phyloP scores from a whole-genome alignment of 495 filamentous ascomycete species.

The Baudoinia panamericana region DNA sequence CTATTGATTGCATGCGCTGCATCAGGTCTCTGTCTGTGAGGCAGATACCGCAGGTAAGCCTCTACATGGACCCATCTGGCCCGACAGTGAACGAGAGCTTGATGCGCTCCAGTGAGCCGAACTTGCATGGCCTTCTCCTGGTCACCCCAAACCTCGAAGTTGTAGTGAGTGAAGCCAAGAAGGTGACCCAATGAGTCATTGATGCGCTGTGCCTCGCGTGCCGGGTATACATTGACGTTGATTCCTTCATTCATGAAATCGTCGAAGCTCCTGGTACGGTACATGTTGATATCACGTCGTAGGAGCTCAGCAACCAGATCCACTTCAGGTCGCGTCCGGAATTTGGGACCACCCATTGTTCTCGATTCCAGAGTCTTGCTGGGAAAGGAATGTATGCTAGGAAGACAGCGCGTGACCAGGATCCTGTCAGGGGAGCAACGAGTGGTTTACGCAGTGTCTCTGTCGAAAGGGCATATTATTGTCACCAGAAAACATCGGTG shows the following conservation, averaged over 20 bases:
- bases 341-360: too few relatives aligned
- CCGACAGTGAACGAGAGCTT: too few relatives aligned
- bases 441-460: too few relatives aligned
- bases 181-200: background rate
- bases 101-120: background rate
- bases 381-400: too few relatives aligned
- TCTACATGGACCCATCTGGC: background rate
- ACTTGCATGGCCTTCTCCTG: background rate
- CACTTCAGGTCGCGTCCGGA: background rate
- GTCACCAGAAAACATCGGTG: too few relatives aligned
- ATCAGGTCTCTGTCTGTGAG: too few relatives aligned
- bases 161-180: conserved; percentile 3
- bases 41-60: too few relatives aligned
- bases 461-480: too few relatives aligned
- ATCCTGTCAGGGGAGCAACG: too few relatives aligned
- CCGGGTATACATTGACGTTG: background rate
- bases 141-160: conserved; percentile 1
- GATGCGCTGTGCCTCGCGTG: background rate
- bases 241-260: conserved; percentile 1
- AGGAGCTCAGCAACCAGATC: background rate
- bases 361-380: too few relatives aligned
- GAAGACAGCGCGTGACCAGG: too few relatives aligned
- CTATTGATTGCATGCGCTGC: too few relatives aligned
- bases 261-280: background rate
- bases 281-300: background rate